Evolutionary conservation across 257 asterid species (phyloP).

Genomic region (Pogostemon cablin): DNA sequence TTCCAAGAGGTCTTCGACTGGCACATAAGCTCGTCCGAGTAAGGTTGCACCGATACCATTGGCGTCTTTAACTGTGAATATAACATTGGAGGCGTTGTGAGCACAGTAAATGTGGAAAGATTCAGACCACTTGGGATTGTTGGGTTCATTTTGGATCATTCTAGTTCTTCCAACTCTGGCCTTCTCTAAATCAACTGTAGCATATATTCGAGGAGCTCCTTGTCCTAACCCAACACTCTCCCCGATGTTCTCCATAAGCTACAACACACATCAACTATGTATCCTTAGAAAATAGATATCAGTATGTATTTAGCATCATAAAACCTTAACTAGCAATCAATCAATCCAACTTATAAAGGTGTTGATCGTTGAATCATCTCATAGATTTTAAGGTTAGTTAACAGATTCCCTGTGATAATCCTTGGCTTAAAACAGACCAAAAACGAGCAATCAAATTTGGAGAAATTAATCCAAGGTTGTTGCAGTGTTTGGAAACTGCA

Average conservation of each 20-base stretch:
- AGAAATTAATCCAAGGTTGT: too few species aligned
- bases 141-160: conserved; percentile 58
- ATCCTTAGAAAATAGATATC: too few species aligned
- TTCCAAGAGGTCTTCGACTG: conserved; percentile 60
- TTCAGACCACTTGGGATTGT: conserved; percentile 65
- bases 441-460: background rate
- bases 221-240: conserved; percentile 71
- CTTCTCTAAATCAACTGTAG: conserved; percentile 72
- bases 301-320: too few species aligned
- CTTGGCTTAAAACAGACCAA: background rate
- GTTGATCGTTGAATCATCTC: background rate
- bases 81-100: conserved; percentile 64
- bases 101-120: conserved; percentile 81
- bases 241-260: conserved; percentile 64
- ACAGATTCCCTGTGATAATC: background rate
- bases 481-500: too few species aligned
- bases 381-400: background rate
- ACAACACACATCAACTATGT: conserved; percentile 11
- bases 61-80: conserved; percentile 70
- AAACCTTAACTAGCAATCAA: too few species aligned
- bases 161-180: conserved; percentile 78
- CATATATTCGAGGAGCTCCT: conserved; percentile 66
- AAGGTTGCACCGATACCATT: conserved; percentile 76
- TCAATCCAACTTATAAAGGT: background rate
- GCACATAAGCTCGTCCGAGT: conserved; percentile 76